Conservation (phyloP, 2,329 filamentous ascomycete genomes). For the Bretziella fagacearum region DNA sequence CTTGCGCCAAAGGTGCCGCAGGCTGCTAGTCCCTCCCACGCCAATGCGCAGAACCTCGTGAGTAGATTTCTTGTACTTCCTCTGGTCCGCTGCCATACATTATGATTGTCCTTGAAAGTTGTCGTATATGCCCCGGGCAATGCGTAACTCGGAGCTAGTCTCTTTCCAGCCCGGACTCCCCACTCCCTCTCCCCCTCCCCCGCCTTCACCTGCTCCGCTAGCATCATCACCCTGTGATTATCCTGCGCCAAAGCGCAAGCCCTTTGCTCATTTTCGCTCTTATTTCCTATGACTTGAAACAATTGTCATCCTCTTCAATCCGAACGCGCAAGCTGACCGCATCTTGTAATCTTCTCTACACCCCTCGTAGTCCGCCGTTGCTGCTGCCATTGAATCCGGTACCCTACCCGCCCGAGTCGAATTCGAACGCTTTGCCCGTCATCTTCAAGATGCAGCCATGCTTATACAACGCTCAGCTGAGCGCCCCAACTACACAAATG, state of each 20-base stretch:
- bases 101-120: background rate
- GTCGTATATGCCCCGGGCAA: background rate
- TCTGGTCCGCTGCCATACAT: background rate
- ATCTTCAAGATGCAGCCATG: conserved; percentile 52
- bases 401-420: conserved; percentile 29
- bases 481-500: conserved; percentile 37
- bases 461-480: conserved; percentile 47
- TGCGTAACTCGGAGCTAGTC: too few relatives aligned
- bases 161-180: too few relatives aligned
- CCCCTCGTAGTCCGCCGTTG: conserved; percentile 4
- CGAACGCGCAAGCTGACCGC: conserved; percentile 3
- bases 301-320: background rate
- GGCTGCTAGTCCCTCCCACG: conserved; percentile 10
- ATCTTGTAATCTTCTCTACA: background rate
- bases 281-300: too few relatives aligned
- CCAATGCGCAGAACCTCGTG: conserved; percentile 11
- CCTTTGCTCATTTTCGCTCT: too few relatives aligned
- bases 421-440: conserved; percentile 49
- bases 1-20: conserved; percentile 25
- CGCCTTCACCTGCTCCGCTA: too few relatives aligned
- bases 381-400: conserved; percentile 9
- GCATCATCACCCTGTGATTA: too few relatives aligned
- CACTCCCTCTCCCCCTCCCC: too few relatives aligned
- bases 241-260: too few relatives aligned
- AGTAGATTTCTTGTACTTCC: conserved; percentile 7